Percentiles rank a stretch among this genome's conserved stretches.
Evolutionary conservation across 352 stramenopile species (phyloP).

Genomic region (Phytophthora capsici): DNA sequence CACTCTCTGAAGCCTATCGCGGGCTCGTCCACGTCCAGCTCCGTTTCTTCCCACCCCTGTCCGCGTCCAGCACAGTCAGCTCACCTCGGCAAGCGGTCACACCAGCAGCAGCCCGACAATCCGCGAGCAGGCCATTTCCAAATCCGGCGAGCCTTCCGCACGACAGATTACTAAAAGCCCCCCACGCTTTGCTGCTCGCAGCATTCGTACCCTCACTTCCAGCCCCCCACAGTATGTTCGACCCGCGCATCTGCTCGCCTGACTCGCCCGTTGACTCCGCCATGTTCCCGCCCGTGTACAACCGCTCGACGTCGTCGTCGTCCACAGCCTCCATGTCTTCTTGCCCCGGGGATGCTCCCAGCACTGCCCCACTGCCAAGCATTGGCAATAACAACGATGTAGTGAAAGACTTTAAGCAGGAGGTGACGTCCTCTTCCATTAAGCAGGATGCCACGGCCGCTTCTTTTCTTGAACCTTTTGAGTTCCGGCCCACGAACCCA

Average conservation of each 20-base stretch:
- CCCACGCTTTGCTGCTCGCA: conserved; percentile 42
- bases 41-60: conserved; percentile 28
- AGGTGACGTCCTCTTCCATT: conserved; percentile 18
- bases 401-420: conserved; percentile 15
- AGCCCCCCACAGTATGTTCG: conserved; percentile 35
- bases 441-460: conserved; percentile 31
- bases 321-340: conserved; percentile 31
- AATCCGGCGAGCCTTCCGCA: conserved; percentile 51
- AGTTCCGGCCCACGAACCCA: conserved; percentile 48
- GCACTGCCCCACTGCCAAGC: conserved; percentile 3
- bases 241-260: conserved; percentile 38
- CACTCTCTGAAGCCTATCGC: conserved; percentile 29
- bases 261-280: conserved; percentile 76
- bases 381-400: conserved; percentile 5
- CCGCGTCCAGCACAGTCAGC: conserved; percentile 25
- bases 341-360: conserved; percentile 17
- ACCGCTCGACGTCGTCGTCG: conserved; percentile 43
- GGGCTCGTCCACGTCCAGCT: conserved; percentile 27
- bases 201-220: conserved; percentile 42
- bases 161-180: conserved; percentile 42
- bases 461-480: conserved; percentile 62
- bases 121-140: conserved; percentile 33
- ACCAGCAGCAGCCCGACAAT: neutral
- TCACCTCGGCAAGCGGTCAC: conserved; percentile 17
- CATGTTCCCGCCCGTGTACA: conserved; percentile 75